Conservation (phyloP, 163 green algal species). For the Scenedesmus sp. region DNA sequence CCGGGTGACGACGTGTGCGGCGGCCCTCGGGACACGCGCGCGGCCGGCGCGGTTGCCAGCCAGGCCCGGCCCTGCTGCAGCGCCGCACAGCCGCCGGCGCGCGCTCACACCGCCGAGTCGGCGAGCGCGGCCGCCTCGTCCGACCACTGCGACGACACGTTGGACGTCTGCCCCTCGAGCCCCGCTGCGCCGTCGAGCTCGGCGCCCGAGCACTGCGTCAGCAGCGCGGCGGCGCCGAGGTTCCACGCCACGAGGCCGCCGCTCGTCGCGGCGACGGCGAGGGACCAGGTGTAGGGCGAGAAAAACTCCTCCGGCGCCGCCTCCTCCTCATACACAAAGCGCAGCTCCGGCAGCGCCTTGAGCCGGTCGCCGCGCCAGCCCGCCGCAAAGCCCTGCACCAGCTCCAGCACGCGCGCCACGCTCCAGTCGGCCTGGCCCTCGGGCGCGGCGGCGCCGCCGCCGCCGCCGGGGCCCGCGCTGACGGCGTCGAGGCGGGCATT, state of each 20-base stretch:
- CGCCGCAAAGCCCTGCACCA: conserved; percentile 36
- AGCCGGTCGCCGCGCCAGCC: conserved; percentile 66
- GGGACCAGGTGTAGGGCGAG: conserved; percentile 49
- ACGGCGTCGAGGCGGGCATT: conserved; percentile 69
- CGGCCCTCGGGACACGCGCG: no score
- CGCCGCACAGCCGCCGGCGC: no score
- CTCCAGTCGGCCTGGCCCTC: conserved; percentile 56
- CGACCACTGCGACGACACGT: conserved; percentile 14
- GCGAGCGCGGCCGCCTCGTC: background rate
- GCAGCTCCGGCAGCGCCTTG: conserved; percentile 62
- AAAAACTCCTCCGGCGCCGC: conserved; percentile 59
- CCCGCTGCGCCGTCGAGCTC: conserved; percentile 5
- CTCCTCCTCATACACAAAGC: conserved; percentile 86
- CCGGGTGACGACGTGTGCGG: no score
- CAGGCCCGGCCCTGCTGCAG: no score
- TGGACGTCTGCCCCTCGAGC: conserved; percentile 25
- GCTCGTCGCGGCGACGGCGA: conserved; percentile 34
- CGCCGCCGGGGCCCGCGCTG: background rate
- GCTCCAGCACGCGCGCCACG: conserved; percentile 51
- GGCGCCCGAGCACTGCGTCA: conserved; percentile 20
- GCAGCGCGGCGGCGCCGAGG: conserved; percentile 35
- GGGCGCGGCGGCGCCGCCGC: background rate
- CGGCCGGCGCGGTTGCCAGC: no score
- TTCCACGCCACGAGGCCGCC: conserved; percentile 21
- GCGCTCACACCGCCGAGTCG: conserved; percentile 14